These are phyloP conservation scores for Xylaria polymorpha DNA, from an alignment of 2,329 filamentous ascomycete genomes.

Conservation along the genomic window DNA sequence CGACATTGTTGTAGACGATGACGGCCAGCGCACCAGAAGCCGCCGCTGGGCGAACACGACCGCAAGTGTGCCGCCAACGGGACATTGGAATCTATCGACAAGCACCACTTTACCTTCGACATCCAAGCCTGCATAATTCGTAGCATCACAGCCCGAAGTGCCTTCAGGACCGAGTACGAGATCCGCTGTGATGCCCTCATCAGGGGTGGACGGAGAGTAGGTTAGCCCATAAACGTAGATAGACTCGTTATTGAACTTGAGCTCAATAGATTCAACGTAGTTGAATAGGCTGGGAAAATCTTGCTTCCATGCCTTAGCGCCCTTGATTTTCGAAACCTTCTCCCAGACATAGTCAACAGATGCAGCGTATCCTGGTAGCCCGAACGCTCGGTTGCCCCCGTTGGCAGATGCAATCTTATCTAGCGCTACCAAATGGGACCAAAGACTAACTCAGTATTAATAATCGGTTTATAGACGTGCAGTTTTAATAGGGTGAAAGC, in stretches of 20 bases:
- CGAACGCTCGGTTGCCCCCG: slow-evolving; percentile 32
- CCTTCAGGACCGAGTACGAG: slow-evolving; percentile 26
- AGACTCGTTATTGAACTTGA: slow-evolving; percentile 21
- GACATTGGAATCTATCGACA: slow-evolving; percentile 28
- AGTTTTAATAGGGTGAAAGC: too few species aligned
- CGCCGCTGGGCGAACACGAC: slow-evolving; percentile 29
- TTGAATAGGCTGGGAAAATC: slow-evolving; percentile 31
- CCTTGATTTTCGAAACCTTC: slow-evolving; percentile 24
- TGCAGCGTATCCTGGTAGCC: slow-evolving; percentile 29
- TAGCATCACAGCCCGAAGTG: slow-evolving; percentile 13
- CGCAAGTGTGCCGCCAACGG: slow-evolving; percentile 27
- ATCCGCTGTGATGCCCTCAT: slow-evolving; percentile 23
- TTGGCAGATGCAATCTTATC: slow-evolving; percentile 26
- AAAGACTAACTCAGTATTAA: slow-evolving; percentile 8
- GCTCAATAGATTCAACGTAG: slow-evolving; percentile 29
- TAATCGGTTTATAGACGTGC: accelerated
- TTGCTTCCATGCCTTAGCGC: slow-evolving; percentile 29
- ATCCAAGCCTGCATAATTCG: slow-evolving; percentile 1
- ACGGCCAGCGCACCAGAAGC: slow-evolving; percentile 27
- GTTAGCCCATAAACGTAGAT: slow-evolving; percentile 29
- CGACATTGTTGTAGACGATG: slow-evolving; percentile 31
- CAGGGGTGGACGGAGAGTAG: slow-evolving; percentile 30
- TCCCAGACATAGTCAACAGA: slow-evolving; percentile 31
- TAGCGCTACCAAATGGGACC: slow-evolving; percentile 28
- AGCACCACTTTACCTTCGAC: slow-evolving; percentile 27